phyloP scores from a whole-genome alignment of 495 filamentous ascomycete species.

The Aspergillus ellipticus region DNA sequence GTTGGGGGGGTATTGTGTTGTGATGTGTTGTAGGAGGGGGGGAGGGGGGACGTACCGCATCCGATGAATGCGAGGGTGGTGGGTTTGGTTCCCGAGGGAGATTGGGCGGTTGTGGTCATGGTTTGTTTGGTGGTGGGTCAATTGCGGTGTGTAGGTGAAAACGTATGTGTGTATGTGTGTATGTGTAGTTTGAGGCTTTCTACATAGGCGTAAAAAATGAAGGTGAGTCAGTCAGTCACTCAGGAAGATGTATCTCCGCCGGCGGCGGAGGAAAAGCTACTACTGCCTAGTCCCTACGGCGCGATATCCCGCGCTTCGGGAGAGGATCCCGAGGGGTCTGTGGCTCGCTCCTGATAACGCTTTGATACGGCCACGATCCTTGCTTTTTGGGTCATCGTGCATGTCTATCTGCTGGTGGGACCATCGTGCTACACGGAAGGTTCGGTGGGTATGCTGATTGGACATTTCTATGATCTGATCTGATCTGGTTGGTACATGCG shows the following conservation, averaged over 20 bases:
- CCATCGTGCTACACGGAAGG: neutral
- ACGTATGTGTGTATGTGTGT: neutral
- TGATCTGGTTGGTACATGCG: no score
- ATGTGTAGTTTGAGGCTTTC: neutral
- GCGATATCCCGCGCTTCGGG: neutral
- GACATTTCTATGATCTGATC: no score
- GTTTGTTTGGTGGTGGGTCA: neutral
- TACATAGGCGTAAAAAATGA: neutral
- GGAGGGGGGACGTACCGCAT: conserved; percentile 21
- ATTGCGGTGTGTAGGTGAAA: neutral
- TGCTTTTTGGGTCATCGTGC: neutral
- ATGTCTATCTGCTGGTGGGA: neutral
- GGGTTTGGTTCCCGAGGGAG: neutral
- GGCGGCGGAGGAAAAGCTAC: neutral
- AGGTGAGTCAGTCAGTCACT: neutral
- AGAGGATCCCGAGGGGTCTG: neutral
- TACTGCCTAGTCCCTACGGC: no score
- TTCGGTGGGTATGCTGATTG: neutral
- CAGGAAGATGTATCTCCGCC: neutral
- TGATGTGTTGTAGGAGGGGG: neutral
- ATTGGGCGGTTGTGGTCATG: neutral
- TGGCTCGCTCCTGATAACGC: neutral
- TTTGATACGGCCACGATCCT: neutral
- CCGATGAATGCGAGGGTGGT: conserved; percentile 27
- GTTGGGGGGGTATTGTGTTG: conserved; percentile 1